phyloP scores from a whole-genome alignment of 805 yeast species.

The Yarrowia bubula region DNA sequence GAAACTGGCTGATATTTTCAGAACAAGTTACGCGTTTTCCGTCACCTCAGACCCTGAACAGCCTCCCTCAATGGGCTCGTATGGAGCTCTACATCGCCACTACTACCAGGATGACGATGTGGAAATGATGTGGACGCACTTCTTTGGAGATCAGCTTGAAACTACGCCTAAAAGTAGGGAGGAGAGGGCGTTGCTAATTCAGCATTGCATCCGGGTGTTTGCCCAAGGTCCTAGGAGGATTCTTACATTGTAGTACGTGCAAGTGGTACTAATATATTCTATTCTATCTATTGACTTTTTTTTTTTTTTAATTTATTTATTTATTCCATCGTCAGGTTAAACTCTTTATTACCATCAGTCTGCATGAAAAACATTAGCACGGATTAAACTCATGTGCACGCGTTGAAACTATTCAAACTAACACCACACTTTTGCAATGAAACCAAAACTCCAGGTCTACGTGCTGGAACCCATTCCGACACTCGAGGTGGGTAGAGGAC shows the following conservation, averaged over 20 bases:
- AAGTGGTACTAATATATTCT: too few relatives aligned
- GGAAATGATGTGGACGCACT: slow-evolving; percentile 9
- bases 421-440: background rate
- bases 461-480: slow-evolving; percentile 7
- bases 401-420: too few relatives aligned
- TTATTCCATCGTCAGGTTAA: too few relatives aligned
- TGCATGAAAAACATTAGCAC: background rate
- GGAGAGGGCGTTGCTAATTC: background rate
- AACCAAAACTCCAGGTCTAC: background rate
- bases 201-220: slow-evolving; percentile 9
- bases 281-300: too few relatives aligned
- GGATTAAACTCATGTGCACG: background rate
- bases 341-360: background rate
- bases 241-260: background rate
- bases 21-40: background rate
- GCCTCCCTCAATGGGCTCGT: slow-evolving; percentile 1
- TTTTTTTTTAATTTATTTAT: too few relatives aligned
- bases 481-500: background rate
- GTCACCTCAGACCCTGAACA: background rate
- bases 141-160: background rate
- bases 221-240: slow-evolving; percentile 5
- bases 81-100: background rate
- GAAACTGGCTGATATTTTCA: slow-evolving; percentile 4
- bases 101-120: slow-evolving; percentile 9
- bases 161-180: background rate